Evolutionary conservation across 345 rosid genomes (phyloP).

Genomic region (Rhizophora apiculata): DNA sequence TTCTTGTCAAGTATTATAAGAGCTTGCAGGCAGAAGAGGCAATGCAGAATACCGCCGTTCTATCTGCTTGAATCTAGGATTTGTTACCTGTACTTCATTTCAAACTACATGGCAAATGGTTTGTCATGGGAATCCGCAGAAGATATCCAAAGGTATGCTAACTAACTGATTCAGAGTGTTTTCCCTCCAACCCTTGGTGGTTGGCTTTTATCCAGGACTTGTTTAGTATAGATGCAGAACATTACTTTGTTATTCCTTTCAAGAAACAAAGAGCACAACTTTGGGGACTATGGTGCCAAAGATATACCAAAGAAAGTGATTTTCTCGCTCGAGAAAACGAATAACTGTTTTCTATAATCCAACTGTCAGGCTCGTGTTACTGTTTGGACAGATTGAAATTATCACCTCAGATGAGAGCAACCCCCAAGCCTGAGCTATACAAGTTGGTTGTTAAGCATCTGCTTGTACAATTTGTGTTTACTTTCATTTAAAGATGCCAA

Average conservation of each 20-base stretch:
- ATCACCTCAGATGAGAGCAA: no score
- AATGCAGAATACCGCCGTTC: slow-evolving; percentile 32
- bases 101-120: neutral
- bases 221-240: neutral
- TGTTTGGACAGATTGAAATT: no score
- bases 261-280: neutral
- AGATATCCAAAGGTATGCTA: neutral
- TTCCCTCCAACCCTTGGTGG: neutral
- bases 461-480: no score
- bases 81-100: neutral
- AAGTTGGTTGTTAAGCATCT: no score
- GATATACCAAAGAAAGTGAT: neutral
- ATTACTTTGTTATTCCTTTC: neutral
- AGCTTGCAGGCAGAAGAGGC: slow-evolving; percentile 66
- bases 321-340: neutral
- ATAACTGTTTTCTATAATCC: no score
- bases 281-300: neutral
- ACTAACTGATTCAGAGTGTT: neutral
- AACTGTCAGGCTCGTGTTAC: no score
- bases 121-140: neutral
- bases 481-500: no score
- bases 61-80: slow-evolving; percentile 31
- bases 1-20: slow-evolving; percentile 73
- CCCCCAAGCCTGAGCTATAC: no score
- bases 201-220: neutral